phyloP scores from a whole-genome alignment of 768 basidiomycete genomes.

The Solioccasus polychromus region DNA sequence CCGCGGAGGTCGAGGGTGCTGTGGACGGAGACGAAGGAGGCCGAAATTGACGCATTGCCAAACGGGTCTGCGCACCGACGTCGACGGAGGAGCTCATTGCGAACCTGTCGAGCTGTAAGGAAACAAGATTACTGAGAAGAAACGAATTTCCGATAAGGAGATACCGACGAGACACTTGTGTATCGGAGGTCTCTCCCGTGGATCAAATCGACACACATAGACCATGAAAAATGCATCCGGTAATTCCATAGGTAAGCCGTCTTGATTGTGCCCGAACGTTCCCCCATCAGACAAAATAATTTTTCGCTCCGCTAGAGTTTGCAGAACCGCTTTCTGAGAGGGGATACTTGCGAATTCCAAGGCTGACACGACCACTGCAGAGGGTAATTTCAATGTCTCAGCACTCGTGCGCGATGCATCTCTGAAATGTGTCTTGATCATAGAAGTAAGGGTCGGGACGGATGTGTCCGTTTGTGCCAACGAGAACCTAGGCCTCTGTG shows the following conservation, averaged over 20 bases:
- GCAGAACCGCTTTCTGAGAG: slow-evolving; percentile 57
- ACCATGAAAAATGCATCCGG: slow-evolving; percentile 71
- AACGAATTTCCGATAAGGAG: not conserved
- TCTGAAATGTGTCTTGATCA: slow-evolving; percentile 6
- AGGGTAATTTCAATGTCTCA: slow-evolving; percentile 40
- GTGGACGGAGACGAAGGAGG: slow-evolving; percentile 28
- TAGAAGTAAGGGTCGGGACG: slow-evolving; percentile 11
- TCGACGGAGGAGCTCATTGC: slow-evolving; percentile 68
- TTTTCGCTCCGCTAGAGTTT: slow-evolving; percentile 49
- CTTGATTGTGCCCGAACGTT: slow-evolving; percentile 21
- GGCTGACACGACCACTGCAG: slow-evolving; percentile 65
- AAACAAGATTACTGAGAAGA: slow-evolving; percentile 1
- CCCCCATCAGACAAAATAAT: slow-evolving; percentile 39
- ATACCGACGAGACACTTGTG: slow-evolving; percentile 60
- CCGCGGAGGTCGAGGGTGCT: slow-evolving; percentile 29
- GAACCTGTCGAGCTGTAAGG: slow-evolving; percentile 67
- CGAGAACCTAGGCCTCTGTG: slow-evolving; percentile 9
- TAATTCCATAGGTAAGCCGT: slow-evolving; percentile 30
- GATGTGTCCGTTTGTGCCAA: slow-evolving; percentile 16
- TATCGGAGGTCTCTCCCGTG: slow-evolving; percentile 62
- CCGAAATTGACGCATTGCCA: slow-evolving; percentile 33
- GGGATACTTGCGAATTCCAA: slow-evolving; percentile 57
- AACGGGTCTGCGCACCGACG: slow-evolving; percentile 41
- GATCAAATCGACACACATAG: slow-evolving; percentile 66
- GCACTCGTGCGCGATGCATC: slow-evolving; percentile 15